Conservation (phyloP, 2,329 filamentous ascomycete genomes). For the Trichoderma sp. region DNA sequence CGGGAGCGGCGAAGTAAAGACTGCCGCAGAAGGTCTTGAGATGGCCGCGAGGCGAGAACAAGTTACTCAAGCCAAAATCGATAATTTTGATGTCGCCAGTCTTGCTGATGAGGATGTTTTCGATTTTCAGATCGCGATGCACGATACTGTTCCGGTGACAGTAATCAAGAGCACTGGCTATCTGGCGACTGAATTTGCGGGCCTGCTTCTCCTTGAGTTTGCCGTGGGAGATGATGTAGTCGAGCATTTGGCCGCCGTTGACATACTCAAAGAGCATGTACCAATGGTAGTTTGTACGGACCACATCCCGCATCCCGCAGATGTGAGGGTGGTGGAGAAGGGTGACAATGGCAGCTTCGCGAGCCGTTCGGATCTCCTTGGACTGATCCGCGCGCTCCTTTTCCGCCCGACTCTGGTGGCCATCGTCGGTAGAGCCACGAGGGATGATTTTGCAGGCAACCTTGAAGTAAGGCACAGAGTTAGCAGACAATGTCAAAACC, state of each 20-base stretch:
- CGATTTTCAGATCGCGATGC: constrained; percentile 95
- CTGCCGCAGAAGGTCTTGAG: constrained; percentile 97
- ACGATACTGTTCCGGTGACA: constrained; percentile 98
- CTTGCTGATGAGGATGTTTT: constrained; percentile 99
- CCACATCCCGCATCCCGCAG: constrained; percentile 90
- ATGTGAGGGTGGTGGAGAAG: constrained; percentile 94
- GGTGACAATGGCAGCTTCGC: constrained; percentile 94
- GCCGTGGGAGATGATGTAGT: constrained; percentile 98
- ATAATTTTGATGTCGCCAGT: constrained; percentile 99
- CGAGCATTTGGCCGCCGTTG: constrained; percentile 98
- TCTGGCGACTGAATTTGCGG: constrained; percentile 94
- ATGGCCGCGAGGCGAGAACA: constrained; percentile 81
- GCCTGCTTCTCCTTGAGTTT: constrained; percentile 98
- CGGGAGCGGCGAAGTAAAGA: constrained; percentile 94
- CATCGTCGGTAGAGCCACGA: constrained; percentile 82
- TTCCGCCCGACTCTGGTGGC: constrained; percentile 67
- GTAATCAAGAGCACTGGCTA: constrained; percentile 94
- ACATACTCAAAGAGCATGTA: constrained; percentile 99
- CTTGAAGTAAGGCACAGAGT: constrained; percentile 42
- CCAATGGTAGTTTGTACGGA: constrained; percentile 97
- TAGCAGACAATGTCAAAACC: background rate
- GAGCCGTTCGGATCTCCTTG: constrained; percentile 90
- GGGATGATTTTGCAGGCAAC: constrained; percentile 98
- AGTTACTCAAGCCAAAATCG: constrained; percentile 94
- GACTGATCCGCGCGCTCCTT: constrained; percentile 91